Evolutionary conservation across 306 rosid genomes (phyloP), one percentile per base, ranked within the genome.

Genomic region (Inga leiocalycina): DNA sequence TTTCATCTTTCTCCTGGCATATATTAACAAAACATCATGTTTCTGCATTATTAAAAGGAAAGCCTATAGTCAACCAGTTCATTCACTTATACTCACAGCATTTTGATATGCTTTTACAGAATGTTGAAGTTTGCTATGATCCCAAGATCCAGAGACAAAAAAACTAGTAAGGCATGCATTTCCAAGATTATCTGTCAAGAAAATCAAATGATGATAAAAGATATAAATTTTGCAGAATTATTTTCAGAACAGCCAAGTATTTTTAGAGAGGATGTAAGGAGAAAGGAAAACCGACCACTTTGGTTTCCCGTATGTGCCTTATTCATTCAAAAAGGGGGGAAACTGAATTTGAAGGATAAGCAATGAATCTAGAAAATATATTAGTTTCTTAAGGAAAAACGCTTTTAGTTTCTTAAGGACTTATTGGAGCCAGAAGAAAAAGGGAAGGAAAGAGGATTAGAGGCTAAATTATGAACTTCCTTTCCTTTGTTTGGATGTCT

Each of bases 101-200:
- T 93, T 96, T 87, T 96, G 99, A 89, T 93, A 96, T 80, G 99
- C 99, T 88, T 90, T 96, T 54, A 89, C 87, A 84, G 98, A 96
- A 87, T 92, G 93, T 87, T 82, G 82, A 87, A 96, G 98, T 82
- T 89, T 96, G 85, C 83, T 76, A 74, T 96, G 98, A 90, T 96
- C 94, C 94, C 94, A 96, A 81, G 98, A 88, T 87, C 99, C 99
- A 70, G 93, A 90, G 76, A 91, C 97, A 82, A 94, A 92, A 85
- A 92, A 96, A 84, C 97, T 91, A 61, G 98, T 91, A 75, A 96
- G 97, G 88, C 90, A 96, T 39, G 97, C 99, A 85, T 96, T 94
- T 85, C 99, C 97, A 79, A 96, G 97, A 82, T 92, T 93, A 83
- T 96, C 98, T 96, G 97, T 67, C 75, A 87, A 82, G 75, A 80